Evolutionary conservation across 2,329 filamentous ascomycete species (phyloP).

Genomic region (Plectosphaerella cucumerina): DNA sequence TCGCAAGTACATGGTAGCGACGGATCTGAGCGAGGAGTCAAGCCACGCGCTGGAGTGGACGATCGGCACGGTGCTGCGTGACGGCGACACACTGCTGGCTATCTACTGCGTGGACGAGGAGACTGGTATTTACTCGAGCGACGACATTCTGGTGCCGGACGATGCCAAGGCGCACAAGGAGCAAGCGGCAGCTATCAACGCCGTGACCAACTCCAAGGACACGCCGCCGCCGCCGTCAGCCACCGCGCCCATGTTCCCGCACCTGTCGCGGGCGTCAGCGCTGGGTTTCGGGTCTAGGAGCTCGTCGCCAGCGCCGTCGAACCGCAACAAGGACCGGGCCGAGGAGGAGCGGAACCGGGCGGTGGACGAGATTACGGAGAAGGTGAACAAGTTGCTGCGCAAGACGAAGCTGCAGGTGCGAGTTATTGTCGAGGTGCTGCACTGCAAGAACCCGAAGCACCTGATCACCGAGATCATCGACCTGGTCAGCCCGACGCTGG

Average conservation of each 20-base stretch:
- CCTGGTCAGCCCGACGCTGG: conserved; percentile 82
- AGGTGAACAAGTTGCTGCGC: conserved; percentile 77
- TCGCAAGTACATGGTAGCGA: conserved; percentile 92
- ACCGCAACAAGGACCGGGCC: conserved; percentile 49
- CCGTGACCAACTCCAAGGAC: conserved; percentile 44
- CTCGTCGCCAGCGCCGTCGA: conserved; percentile 44
- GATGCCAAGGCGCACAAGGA: conserved; percentile 73
- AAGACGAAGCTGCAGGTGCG: conserved; percentile 92
- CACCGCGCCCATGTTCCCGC: conserved; percentile 23
- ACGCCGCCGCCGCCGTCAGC: conserved; percentile 16
- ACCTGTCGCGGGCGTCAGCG: conserved; percentile 25
- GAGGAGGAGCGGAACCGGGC: conserved; percentile 79
- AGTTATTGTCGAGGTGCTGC: conserved; percentile 91
- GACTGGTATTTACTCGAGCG: conserved; percentile 47
- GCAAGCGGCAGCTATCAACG: conserved; percentile 67
- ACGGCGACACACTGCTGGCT: conserved; percentile 89
- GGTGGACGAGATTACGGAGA: conserved; percentile 77
- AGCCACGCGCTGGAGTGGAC: conserved; percentile 97
- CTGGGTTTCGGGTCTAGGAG: conserved; percentile 30
- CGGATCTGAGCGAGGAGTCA: conserved; percentile 89
- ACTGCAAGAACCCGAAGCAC: conserved; percentile 97
- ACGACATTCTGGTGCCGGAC: conserved; percentile 59
- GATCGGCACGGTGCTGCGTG: conserved; percentile 87
- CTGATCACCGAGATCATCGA: conserved; percentile 98
- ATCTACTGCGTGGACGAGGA: conserved; percentile 96